Conservation (phyloP, 768 basidiomycete species). For the Russula abietina region DNA sequence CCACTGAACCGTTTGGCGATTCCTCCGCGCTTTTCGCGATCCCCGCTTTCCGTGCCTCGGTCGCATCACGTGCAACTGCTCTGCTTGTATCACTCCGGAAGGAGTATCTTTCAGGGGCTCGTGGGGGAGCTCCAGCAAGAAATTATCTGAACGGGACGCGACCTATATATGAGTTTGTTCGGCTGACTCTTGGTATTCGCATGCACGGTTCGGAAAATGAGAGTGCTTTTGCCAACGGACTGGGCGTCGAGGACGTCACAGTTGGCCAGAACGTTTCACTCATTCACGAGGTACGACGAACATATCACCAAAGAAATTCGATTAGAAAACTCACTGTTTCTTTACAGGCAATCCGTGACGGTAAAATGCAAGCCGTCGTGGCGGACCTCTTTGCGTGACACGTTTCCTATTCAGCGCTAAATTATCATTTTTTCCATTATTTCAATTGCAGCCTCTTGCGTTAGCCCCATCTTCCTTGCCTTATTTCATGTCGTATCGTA, state of each 20-base stretch:
- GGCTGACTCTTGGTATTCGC: slow-evolving; percentile 60
- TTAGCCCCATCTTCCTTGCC: background rate
- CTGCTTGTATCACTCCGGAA: slow-evolving; percentile 46
- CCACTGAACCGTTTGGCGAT: slow-evolving; percentile 21
- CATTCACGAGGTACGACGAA: slow-evolving; percentile 58
- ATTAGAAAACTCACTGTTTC: background rate
- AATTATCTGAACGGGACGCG: slow-evolving; percentile 60
- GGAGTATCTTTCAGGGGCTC: slow-evolving; percentile 52
- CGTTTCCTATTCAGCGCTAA: background rate
- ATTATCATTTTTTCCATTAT: background rate
- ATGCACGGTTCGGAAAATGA: slow-evolving; percentile 81
- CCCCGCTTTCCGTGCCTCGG: slow-evolving; percentile 47
- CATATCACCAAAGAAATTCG: background rate
- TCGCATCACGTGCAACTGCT: slow-evolving; percentile 44
- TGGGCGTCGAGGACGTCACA: slow-evolving; percentile 61
- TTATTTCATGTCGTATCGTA: background rate
- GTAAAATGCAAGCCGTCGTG: slow-evolving; percentile 56
- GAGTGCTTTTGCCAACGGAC: slow-evolving; percentile 51
- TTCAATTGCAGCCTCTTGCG: background rate
- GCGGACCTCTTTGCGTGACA: slow-evolving; percentile 41
- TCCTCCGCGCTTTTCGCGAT: slow-evolving; percentile 32
- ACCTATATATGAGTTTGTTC: slow-evolving; percentile 71
- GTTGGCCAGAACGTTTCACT: slow-evolving; percentile 65
- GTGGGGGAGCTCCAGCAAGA: slow-evolving; percentile 63
- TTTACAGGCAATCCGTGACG: slow-evolving; percentile 55